phyloP scores from a whole-genome alignment of 2,329 filamentous ascomycete species.

The Escovopsis weberi region DNA sequence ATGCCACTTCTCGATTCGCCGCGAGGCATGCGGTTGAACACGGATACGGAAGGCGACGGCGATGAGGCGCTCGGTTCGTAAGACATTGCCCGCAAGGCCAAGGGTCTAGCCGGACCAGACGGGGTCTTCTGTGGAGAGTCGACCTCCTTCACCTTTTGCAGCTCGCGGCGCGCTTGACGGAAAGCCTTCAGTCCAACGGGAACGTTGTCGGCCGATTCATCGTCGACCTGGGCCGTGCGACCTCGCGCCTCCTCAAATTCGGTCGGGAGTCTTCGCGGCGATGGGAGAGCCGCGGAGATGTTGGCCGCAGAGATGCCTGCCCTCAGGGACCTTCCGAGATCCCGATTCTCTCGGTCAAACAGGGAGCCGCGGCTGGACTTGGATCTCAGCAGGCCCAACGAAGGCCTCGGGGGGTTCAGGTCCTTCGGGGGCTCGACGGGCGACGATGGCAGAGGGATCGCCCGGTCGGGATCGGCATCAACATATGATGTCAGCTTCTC shows the following conservation, averaged over 20 bases:
- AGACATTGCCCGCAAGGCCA: constrained; percentile 23
- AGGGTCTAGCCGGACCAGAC: constrained; percentile 7
- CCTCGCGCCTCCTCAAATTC: constrained; percentile 5
- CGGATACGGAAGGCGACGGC: constrained; percentile 16
- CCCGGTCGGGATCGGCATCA: constrained; percentile 39
- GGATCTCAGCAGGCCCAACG: constrained; percentile 47
- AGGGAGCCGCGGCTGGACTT: constrained; percentile 58
- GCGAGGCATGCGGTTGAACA: constrained; percentile 30
- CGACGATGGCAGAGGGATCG: constrained; percentile 11
- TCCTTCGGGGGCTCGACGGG: constrained; percentile 24
- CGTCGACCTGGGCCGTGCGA: constrained; percentile 6
- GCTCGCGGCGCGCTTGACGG: constrained; percentile 40
- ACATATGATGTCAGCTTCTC: constrained; percentile 58
- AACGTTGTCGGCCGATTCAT: constrained; percentile 25
- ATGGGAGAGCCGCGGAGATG: constrained; percentile 25
- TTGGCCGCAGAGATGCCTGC: constrained; percentile 41
- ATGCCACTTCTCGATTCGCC: constrained; percentile 24
- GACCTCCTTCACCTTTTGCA: constrained; percentile 40
- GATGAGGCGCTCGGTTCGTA: constrained; percentile 29
- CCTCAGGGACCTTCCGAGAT: constrained; percentile 41
- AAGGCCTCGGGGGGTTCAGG: constrained; percentile 24
- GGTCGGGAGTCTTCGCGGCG: constrained; percentile 21
- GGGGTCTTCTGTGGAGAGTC: constrained; percentile 29
- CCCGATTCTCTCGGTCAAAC: constrained; percentile 28
- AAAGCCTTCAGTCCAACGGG: constrained; percentile 42